Percentiles rank a stretch among this genome's conserved stretches.
These are phyloP conservation scores for Tetradesmus lagerheimii DNA, from an alignment of 139 green algal species.

Conservation along the genomic window DNA sequence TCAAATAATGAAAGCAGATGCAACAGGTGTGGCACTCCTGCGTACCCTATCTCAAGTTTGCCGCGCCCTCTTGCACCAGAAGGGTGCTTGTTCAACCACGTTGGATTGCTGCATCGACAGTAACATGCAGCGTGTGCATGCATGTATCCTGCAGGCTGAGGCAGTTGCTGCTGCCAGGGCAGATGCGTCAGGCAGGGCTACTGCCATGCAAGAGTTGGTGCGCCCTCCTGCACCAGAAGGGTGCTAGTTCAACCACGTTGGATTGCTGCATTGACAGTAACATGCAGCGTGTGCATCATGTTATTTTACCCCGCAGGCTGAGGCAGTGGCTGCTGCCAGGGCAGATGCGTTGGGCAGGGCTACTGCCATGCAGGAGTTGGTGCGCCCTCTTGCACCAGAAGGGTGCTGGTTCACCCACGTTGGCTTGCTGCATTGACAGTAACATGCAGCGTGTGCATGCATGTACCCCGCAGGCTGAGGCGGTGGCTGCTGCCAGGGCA, in stretches of 20 bases:
- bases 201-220: slow-evolving; percentile 12
- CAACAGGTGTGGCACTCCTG: too few relatives aligned
- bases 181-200: not conserved
- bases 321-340: slow-evolving; percentile 17
- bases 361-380: slow-evolving; percentile 11
- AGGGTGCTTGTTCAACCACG: too few relatives aligned
- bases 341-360: not conserved
- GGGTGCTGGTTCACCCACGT: too few relatives aligned
- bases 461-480: slow-evolving; percentile 19
- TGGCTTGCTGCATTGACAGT: not conserved
- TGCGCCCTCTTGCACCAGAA: too few relatives aligned
- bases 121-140: not conserved
- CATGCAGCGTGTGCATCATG: not conserved
- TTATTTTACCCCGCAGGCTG: slow-evolving; percentile 6
- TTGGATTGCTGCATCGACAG: not conserved
- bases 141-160: slow-evolving; percentile 20
- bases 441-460: not conserved
- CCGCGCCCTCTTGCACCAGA: too few relatives aligned
- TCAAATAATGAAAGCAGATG: too few relatives aligned
- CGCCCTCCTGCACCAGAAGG: too few relatives aligned
- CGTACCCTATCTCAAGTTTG: too few relatives aligned
- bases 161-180: slow-evolving; percentile 16
- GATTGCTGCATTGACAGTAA: not conserved
- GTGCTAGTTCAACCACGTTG: too few relatives aligned
- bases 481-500: slow-evolving; percentile 5